A percentile compares a stretch with the other conserved stretches of the same genome.
phyloP scores from a whole-genome alignment of 805 yeast species.

The Debaryomyces maramus region DNA sequence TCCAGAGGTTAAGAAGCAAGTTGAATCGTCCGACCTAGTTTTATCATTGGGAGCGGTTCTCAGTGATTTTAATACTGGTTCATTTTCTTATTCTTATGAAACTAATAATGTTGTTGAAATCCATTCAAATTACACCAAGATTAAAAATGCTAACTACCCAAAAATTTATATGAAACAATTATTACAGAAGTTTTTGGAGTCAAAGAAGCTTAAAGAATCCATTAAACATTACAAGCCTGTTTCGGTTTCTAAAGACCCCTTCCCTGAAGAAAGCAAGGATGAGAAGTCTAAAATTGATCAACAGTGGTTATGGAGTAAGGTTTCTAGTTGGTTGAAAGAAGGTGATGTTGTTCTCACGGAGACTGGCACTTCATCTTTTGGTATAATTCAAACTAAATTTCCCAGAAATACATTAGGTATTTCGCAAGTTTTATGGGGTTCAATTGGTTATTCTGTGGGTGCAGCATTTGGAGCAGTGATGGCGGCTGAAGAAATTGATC shows the following conservation, averaged over 20 bases:
- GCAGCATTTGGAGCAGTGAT: constrained; percentile 34
- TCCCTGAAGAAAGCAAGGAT: constrained; percentile 9
- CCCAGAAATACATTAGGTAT: constrained; percentile 33
- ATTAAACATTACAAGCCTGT: constrained; percentile 14
- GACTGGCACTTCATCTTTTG: constrained; percentile 39
- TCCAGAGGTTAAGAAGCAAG: constrained; percentile 19
- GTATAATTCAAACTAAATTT: constrained; percentile 31
- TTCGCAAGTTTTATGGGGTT: constrained; percentile 37
- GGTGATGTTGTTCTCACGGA: constrained; percentile 36
- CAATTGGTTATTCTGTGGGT: constrained; percentile 38
- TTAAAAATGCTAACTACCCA: constrained; percentile 17
- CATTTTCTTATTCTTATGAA: constrained; percentile 20
- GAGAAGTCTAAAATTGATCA: constrained; percentile 20
- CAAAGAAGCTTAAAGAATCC: constrained; percentile 7
- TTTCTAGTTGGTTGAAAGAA: constrained; percentile 27
- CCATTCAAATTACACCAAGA: constrained; percentile 22
- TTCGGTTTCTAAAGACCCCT: constrained; percentile 13
- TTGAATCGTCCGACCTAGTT: constrained; percentile 22
- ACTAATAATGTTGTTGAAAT: constrained; percentile 23
- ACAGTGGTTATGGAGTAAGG: constrained; percentile 31
- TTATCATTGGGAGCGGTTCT: constrained; percentile 24
- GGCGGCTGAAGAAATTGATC: constrained; percentile 34
- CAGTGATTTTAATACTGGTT: constrained; percentile 25
- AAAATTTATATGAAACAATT: constrained; percentile 21
- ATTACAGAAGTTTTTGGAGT: constrained; percentile 11